Evolutionary conservation across 495 filamentous ascomycete species (phyloP), one percentile per base, ranked within the genome.

Genomic region (Neurospora sp.): DNA sequence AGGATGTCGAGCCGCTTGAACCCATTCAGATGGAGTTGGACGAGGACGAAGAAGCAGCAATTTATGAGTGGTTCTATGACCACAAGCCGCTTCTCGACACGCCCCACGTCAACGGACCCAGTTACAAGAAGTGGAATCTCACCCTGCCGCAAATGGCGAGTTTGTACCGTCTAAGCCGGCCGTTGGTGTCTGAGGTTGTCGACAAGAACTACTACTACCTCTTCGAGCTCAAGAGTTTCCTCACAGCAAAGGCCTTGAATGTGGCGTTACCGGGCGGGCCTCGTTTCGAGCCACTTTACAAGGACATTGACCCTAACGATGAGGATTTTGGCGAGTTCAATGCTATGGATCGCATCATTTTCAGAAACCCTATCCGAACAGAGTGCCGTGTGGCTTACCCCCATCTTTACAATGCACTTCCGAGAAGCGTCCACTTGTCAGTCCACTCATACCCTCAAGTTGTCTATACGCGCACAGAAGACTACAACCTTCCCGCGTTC

Each of bases 291-390:
- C 96, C 96, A 18, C 83, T 99, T 12, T 99, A 98, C 86, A 99
- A 99, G 83, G 96, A 99, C 76, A 93, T 99, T 69, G 95, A 99
- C 79, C 96, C 96, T 39, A 98, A 99, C 78, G 94, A 98, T 78
- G 96, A 99, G 82, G 96, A 99, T 79, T 99, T 99, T 82, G 96
- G 96, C 79, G 96, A 99, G 82, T 99, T 99, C 88, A 99, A 99
- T 78, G 96, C 95, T 66, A 99, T 99, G 79, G 95, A 98, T 80
- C 93, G 96, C 74, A 99, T 99, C 82, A 99, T 99, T 77, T 99
- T 99, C 87, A 92, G 96, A 70, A 89, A 92, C 44, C 96, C 96
- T 4, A 97, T 98, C 77, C 90, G 95, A 71, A 99, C 95, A 27
- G 96, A 99, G 84, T 97, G 96, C 82, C 90, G 94, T 16, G 96